These are phyloP conservation scores for Xenoacremonium recifei DNA, from an alignment of 2,329 filamentous ascomycete genomes.

Conservation along the genomic window DNA sequence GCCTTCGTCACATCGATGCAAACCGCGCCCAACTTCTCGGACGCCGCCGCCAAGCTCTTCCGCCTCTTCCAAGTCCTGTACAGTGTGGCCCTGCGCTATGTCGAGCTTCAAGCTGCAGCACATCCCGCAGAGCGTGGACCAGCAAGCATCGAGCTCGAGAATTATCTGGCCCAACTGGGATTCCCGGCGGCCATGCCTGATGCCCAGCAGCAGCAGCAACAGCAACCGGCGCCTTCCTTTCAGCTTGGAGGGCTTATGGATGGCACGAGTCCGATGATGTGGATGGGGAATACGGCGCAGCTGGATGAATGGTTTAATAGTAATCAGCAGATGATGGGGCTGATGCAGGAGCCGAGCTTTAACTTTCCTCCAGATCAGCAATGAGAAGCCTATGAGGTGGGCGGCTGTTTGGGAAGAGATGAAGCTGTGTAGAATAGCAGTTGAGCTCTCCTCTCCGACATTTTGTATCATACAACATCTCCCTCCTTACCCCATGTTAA, in stretches of 20 bases:
- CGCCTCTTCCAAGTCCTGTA: constrained; percentile 58
- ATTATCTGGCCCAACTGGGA: constrained; percentile 47
- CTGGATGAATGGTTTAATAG: constrained; percentile 39
- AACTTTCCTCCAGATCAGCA: constrained; percentile 20
- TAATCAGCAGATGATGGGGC: constrained; percentile 36
- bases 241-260: not conserved
- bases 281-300: constrained; percentile 37
- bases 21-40: constrained; percentile 41
- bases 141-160: constrained; percentile 24
- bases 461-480: no score
- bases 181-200: constrained; percentile 28
- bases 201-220: constrained; percentile 13
- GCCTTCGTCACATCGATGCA: constrained; percentile 51
- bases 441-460: no score
- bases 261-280: constrained; percentile 26
- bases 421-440: no score
- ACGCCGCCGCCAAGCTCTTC: constrained; percentile 53
- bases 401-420: no score
- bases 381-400: no score
- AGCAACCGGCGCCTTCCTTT: constrained; percentile 3
- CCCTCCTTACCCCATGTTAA: no score
- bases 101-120: constrained; percentile 47
- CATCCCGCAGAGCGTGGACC: constrained; percentile 33
- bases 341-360: constrained; percentile 31
- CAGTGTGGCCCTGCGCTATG: constrained; percentile 56